Evolutionary conservation across 768 basidiomycete genomes (phyloP), one percentile per base, ranked within the genome.

Genomic region (Daedaleopsis nitida): DNA sequence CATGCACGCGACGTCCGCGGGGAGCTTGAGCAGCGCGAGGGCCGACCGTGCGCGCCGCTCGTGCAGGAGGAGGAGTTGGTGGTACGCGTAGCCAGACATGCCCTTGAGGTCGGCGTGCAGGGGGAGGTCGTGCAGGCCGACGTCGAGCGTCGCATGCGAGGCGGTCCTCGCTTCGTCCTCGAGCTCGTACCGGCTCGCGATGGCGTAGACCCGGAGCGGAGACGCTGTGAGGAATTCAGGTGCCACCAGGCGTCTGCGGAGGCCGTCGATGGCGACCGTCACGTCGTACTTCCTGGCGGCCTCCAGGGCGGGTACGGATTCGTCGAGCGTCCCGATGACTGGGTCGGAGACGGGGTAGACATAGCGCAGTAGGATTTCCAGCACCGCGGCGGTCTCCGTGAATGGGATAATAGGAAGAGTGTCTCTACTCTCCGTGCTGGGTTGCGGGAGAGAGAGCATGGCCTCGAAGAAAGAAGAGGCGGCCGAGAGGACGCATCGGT

Each of bases 261-360:
- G 76, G 0, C 75, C 65, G 34, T 73, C 67, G 62, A 81, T 74
- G 51, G 81, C 82, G 6, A 74, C 75, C 0, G 70, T 48, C 61
- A 89, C 77, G 60, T 90, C 86, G 69, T 90, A 91, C 69, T 91
- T 91, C 68, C 77, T 66, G 9, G 88, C 85, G 0, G 82, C 81
- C 23, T 70, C 74, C 17, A 90, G 77, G 27, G 86, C 69, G 32
- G 74, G 70, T 9, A 77, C 74, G 44, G 90, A 77, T 9, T 84
- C 79, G 64, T 88, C 83, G 14, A 90, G 75, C 9, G 80, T 78
- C 10, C 69, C 55, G 50, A 91, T 65, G 16, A 62, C 38, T 5
- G 89, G 88, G 57, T 85, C 78, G 21, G 80, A 81, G 13, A 84
- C 71, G 3, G 87, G 87, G 64, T 91, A 91, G 52, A 89, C 71